Percentiles rank a stretch among this genome's conserved stretches.
These are phyloP conservation scores for Aspergillus carlsbadensis DNA, from an alignment of 495 filamentous ascomycete species.

Conservation along the genomic window DNA sequence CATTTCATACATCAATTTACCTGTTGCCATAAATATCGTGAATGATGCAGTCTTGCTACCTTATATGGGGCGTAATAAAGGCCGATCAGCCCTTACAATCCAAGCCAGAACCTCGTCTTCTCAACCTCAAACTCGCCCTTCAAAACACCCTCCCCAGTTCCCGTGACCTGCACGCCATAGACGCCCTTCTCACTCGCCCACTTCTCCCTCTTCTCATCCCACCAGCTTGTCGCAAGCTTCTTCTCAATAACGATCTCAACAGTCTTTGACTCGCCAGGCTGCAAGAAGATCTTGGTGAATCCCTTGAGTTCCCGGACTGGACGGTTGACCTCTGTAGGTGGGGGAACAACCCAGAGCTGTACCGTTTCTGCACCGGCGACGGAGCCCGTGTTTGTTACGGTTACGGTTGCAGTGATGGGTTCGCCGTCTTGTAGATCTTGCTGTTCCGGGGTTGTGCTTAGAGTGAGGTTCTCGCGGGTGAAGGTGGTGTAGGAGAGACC, in stretches of 20 bases:
- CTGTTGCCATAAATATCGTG: background rate
- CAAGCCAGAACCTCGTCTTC: slow-evolving; percentile 59
- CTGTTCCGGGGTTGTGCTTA: slow-evolving; percentile 36
- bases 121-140: slow-evolving; percentile 48
- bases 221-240: slow-evolving; percentile 76
- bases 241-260: slow-evolving; percentile 67
- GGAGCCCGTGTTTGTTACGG: slow-evolving; percentile 66
- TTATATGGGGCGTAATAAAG: no score
- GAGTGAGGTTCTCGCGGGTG: slow-evolving; percentile 59
- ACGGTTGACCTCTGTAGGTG: slow-evolving; percentile 53
- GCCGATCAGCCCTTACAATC: slow-evolving; percentile 25
- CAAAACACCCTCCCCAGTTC: slow-evolving; percentile 44
- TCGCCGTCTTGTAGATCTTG: slow-evolving; percentile 38
- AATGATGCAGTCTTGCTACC: no score
- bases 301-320: slow-evolving; percentile 78
- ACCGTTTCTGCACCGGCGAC: slow-evolving; percentile 71
- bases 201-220: slow-evolving; percentile 63
- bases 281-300: slow-evolving; percentile 73
- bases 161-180: slow-evolving; percentile 66
- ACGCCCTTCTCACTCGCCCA: slow-evolving; percentile 79
- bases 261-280: slow-evolving; percentile 66
- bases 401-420: slow-evolving; percentile 59
- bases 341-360: slow-evolving; percentile 71
- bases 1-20: background rate
- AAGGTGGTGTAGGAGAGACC: slow-evolving; percentile 83